phyloP scores from a whole-genome alignment of 2,329 filamentous ascomycete genomes.

The Alternaria angustiovoidea region DNA sequence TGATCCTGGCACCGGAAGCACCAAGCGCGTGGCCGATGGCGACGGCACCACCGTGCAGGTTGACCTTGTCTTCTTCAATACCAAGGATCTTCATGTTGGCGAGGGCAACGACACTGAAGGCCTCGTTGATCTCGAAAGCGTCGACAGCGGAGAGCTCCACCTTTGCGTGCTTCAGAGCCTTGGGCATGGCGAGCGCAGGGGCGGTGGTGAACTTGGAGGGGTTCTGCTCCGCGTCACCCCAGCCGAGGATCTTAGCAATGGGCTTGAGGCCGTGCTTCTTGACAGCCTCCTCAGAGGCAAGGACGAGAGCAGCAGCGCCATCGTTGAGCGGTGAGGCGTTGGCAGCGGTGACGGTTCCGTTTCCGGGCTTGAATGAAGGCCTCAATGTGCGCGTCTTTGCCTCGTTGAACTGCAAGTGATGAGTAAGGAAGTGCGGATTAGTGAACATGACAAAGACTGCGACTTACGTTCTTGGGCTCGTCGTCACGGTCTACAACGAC shows the following conservation, averaged over 20 bases:
- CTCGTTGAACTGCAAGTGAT: conserved; percentile 58
- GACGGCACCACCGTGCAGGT: conserved; percentile 93
- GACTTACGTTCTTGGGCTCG: conserved; percentile 85
- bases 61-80: conserved; percentile 84
- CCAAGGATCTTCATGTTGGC: conserved; percentile 94
- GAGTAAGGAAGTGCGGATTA: conserved; percentile 22
- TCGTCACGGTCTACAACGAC: conserved; percentile 85
- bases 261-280: conserved; percentile 92
- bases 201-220: conserved; percentile 96
- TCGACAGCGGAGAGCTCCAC: conserved; percentile 80
- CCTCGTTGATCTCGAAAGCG: conserved; percentile 99
- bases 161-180: conserved; percentile 94
- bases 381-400: conserved; percentile 64
- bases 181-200: conserved; percentile 92
- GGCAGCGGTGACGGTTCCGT: conserved; percentile 91
- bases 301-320: conserved; percentile 88
- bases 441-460: conserved; percentile 8
- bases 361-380: conserved; percentile 80
- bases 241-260: conserved; percentile 94
- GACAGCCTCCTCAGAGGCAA: conserved; percentile 92
- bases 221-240: conserved; percentile 91
- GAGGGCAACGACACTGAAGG: conserved; percentile 94
- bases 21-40: conserved; percentile 95
- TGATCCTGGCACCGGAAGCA: conserved; percentile 90
- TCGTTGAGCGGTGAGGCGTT: conserved; percentile 98